Evolutionary conservation across 108 stramenopile genomes (phyloP), one percentile per base, ranked within the genome.

Genomic region (Pseudonitzschia pungens): DNA sequence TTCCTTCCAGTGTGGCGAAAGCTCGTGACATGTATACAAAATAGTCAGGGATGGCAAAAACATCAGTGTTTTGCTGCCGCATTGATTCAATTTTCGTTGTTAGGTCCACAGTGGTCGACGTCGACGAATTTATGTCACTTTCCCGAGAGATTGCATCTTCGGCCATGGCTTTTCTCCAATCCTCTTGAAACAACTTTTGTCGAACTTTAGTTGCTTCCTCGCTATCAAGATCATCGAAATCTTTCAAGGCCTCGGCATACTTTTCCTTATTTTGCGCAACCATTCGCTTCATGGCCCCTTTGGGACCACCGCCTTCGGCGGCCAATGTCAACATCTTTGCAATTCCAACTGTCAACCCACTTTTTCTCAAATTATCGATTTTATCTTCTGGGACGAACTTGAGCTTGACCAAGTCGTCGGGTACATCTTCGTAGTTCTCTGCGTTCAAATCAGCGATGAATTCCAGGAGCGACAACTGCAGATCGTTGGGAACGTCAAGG

Each of bases 401-500:
- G 45, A 94, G 75, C 48, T 82, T 75, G 69, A 89, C 85, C 32
- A 94, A 77, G 77, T 94, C 93, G 41, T 81, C 52, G 1, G 91
- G 91, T 12, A 92, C 78, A 8, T 81, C 72, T 50, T 85, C 90
- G 70, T 88, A 96, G 72, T 93, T 84, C 54, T 90, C 78, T 27
- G 84, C 82, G 2, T 77, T 90, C n/a, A 92, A 72, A 72, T 96
- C 87, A 9, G 92, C 87, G 29, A 96, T 82, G 74, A 87, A 91
- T 70, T 96, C 92, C 53, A 96, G 53, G n/a, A 93, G 71, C 28
- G 84, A 73, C 32, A 86, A 71, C 53, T 92, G 92, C 59, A 90
- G 75, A 59, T 84, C 84, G 53, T 74, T 63, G 0, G 77, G 80
- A 4, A 91, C 74, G 41, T 88, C 79, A 12, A 92, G 74, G 44